Conservation (phyloP, 441 rosid species). For the Erysimum pusillum region DNA sequence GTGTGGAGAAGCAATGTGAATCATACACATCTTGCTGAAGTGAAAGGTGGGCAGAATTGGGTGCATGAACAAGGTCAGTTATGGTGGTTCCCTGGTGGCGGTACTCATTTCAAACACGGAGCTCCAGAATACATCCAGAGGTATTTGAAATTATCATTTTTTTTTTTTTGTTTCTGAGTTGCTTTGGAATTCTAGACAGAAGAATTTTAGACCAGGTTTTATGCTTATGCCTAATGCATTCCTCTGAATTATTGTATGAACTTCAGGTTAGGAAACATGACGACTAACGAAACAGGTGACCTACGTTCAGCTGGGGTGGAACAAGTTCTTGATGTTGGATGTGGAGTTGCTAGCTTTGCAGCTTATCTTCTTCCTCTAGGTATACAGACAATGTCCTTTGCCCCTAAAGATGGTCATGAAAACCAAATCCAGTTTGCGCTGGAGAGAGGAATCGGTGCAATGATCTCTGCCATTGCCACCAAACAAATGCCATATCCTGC, state of each 20-base stretch:
- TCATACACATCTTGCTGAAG: constrained; percentile 84
- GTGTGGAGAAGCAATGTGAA: constrained; percentile 94
- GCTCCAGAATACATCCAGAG: constrained; percentile 93
- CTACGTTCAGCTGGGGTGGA: constrained; percentile 88
- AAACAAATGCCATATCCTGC: constrained; percentile 83
- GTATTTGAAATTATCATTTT: constrained; percentile 42
- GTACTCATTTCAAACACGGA: constrained; percentile 97
- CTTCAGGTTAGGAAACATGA: constrained; percentile 89
- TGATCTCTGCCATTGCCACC: constrained; percentile 94
- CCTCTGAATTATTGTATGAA: constrained; percentile 18
- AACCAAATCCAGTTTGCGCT: constrained; percentile 99
- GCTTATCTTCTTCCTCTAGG: constrained; percentile 84
- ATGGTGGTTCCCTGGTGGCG: constrained; percentile 98
- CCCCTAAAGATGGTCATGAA: constrained; percentile 97
- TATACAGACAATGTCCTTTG: constrained; percentile 79
- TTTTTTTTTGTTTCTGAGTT: neutral
- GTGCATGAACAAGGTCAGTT: constrained; percentile 74
- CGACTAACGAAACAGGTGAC: constrained; percentile 79
- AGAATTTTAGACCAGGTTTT: neutral
- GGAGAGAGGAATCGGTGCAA: constrained; percentile 96
- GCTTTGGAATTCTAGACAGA: neutral
- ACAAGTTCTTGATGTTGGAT: constrained; percentile 87
- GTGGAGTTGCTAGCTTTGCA: constrained; percentile 99
- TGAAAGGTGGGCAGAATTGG: constrained; percentile 99
- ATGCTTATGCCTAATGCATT: constrained; percentile 3